Percentiles rank a stretch among this genome's conserved stretches.
Evolutionary conservation across 768 basidiomycete genomes (phyloP).

Genomic region (Phlegmacium glaucopus): DNA sequence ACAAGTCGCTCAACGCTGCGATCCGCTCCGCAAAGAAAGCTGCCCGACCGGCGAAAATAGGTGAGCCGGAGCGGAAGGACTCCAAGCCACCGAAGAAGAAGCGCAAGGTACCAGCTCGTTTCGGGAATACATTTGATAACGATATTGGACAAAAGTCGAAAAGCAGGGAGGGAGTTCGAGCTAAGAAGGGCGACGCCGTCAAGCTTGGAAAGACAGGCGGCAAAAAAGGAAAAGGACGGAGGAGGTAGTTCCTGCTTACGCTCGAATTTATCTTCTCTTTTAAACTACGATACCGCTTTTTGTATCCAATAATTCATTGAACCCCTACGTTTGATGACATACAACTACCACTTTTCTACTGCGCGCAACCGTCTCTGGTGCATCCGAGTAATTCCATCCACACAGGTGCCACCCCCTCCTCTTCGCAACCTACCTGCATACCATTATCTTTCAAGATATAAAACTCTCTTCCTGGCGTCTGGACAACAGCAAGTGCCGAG

Average conservation of each 20-base stretch:
- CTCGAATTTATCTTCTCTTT: neutral
- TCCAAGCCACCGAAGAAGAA: constrained; percentile 28
- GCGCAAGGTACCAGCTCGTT: constrained; percentile 28
- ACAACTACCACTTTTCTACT: too few relatives aligned
- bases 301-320: neutral
- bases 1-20: constrained; percentile 58
- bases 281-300: neutral
- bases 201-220: constrained; percentile 51
- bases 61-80: constrained; percentile 38
- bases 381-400: constrained; percentile 65
- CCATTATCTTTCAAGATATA: constrained; percentile 72
- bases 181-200: constrained; percentile 58
- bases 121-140: constrained; percentile 47
- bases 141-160: constrained; percentile 50
- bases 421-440: constrained; percentile 73
- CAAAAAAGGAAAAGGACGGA: constrained; percentile 22
- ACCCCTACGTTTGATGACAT: neutral
- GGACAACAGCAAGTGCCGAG: constrained; percentile 61
- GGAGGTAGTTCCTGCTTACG: constrained; percentile 8
- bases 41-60: constrained; percentile 71
- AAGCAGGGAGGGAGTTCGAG: constrained; percentile 55
- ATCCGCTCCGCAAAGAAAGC: constrained; percentile 88
- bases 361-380: constrained; percentile 10
- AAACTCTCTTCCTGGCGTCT: constrained; percentile 67
- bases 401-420: constrained; percentile 59